Evolutionary conservation across 2,329 filamentous ascomycete genomes (phyloP).

Genomic region (Aspergillus uvarum): DNA sequence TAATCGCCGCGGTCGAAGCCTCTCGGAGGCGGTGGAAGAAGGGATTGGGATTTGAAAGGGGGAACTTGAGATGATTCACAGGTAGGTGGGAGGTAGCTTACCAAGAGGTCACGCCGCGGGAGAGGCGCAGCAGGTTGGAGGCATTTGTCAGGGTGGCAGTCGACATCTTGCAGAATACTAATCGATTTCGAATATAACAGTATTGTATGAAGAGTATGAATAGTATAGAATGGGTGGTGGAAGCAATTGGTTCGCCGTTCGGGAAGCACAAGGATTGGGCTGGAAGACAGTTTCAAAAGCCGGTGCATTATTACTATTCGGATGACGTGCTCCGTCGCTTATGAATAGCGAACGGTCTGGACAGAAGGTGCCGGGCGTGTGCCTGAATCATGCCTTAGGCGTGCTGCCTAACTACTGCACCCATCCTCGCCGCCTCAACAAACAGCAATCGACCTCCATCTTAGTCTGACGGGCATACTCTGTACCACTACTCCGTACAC

Average conservation of each 20-base stretch:
- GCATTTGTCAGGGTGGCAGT: conserved; percentile 16
- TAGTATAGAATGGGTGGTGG: not conserved
- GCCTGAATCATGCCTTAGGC: conserved; percentile 15
- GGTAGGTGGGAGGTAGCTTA: conserved; percentile 16
- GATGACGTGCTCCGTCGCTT: conserved; percentile 38
- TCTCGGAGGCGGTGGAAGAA: conserved; percentile 9
- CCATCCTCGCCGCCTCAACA: not conserved
- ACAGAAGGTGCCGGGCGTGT: conserved; percentile 14
- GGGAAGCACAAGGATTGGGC: not conserved
- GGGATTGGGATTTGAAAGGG: not conserved
- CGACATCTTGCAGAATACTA: conserved; percentile 14
- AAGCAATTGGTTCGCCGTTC: not conserved
- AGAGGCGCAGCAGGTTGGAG: conserved; percentile 10
- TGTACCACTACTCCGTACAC: no score
- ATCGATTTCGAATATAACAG: no score
- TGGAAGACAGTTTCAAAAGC: not conserved
- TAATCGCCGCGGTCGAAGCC: conserved; percentile 20
- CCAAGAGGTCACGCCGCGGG: conserved; percentile 13
- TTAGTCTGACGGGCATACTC: no score
- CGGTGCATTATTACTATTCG: not conserved
- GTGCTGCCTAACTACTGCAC: no score
- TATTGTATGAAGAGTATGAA: no score
- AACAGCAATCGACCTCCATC: not conserved
- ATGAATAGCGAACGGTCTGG: conserved; percentile 33
- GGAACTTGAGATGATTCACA: not conserved